These are phyloP conservation scores for Diaporthe sp. DNA, from an alignment of 2,329 filamentous ascomycete species.

Conservation along the genomic window DNA sequence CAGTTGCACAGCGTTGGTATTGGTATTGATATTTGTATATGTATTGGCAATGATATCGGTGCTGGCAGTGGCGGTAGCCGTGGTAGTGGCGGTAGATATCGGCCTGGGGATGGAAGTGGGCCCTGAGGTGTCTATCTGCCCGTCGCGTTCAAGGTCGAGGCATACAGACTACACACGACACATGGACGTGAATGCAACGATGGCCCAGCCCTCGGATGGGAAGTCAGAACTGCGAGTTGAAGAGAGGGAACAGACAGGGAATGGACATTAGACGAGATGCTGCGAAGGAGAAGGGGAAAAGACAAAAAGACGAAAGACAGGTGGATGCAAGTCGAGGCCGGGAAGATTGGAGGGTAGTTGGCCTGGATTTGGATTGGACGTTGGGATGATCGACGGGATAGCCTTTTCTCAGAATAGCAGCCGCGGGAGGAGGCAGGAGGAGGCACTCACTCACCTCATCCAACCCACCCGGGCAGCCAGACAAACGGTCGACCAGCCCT, in stretches of 20 bases:
- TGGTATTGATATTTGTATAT: not conserved
- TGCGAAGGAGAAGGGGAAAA: not conserved
- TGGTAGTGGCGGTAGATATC: not conserved
- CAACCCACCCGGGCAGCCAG: not conserved
- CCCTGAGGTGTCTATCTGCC: not conserved
- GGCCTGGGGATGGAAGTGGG: not conserved
- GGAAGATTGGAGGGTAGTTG: slow-evolving; percentile 11
- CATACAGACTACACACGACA: slow-evolving; percentile 4
- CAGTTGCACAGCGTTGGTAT: not conserved
- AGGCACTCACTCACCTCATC: slow-evolving; percentile 1
- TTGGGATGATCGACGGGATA: slow-evolving; percentile 30
- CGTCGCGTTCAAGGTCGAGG: slow-evolving; percentile 10
- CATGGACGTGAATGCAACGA: slow-evolving; percentile 13
- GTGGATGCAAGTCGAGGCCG: slow-evolving; percentile 14
- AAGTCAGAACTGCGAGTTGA: not conserved
- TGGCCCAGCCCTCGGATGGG: slow-evolving; percentile 3
- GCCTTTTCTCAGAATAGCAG: slow-evolving; percentile 30
- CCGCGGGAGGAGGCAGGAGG: slow-evolving; percentile 6
- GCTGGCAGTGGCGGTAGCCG: slow-evolving; percentile 21
- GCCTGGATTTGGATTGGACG: slow-evolving; percentile 22
- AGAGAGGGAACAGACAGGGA: not conserved
- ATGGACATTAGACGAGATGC: slow-evolving; percentile 23
- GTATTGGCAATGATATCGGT: not conserved
- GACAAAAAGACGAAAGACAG: not conserved
- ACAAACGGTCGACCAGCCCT: slow-evolving; percentile 20